Evolutionary conservation across 768 basidiomycete genomes (phyloP).

Genomic region (Pulveroboletus sp.): DNA sequence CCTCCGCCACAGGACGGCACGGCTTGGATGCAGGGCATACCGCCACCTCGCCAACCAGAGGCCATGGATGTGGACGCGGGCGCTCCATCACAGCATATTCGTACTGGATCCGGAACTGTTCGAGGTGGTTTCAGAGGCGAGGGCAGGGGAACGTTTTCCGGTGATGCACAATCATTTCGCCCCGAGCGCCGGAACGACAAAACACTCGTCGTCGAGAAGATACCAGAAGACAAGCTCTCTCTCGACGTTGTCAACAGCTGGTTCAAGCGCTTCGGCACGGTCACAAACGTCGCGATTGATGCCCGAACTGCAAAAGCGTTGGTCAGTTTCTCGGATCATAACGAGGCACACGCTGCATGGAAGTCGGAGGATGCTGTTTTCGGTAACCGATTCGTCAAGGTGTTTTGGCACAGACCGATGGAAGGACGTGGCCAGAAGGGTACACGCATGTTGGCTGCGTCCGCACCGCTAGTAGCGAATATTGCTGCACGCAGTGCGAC

Average conservation of each 20-base stretch:
- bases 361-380: constrained; percentile 95
- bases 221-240: constrained; percentile 79
- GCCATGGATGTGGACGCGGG: constrained; percentile 35
- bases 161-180: constrained; percentile 64
- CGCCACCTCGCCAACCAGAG: constrained; percentile 9
- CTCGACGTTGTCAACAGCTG: constrained; percentile 78
- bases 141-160: constrained; percentile 58
- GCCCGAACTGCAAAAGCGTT: constrained; percentile 70
- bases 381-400: constrained; percentile 89
- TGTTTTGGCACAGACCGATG: constrained; percentile 94
- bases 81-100: constrained; percentile 19
- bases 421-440: constrained; percentile 86
- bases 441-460: constrained; percentile 74
- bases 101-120: constrained; percentile 33
- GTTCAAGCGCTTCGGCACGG: constrained; percentile 90
- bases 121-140: constrained; percentile 47
- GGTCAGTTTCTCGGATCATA: constrained; percentile 81
- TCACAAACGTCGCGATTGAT: constrained; percentile 91
- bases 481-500: constrained; percentile 50
- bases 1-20: constrained; percentile 19
- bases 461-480: constrained; percentile 72
- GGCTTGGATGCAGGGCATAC: constrained; percentile 19
- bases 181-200: constrained; percentile 68
- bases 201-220: constrained; percentile 92
- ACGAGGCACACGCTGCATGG: constrained; percentile 87